Conservation (phyloP, 306 rosid genomes). For the Leucaena leucocephala region DNA sequence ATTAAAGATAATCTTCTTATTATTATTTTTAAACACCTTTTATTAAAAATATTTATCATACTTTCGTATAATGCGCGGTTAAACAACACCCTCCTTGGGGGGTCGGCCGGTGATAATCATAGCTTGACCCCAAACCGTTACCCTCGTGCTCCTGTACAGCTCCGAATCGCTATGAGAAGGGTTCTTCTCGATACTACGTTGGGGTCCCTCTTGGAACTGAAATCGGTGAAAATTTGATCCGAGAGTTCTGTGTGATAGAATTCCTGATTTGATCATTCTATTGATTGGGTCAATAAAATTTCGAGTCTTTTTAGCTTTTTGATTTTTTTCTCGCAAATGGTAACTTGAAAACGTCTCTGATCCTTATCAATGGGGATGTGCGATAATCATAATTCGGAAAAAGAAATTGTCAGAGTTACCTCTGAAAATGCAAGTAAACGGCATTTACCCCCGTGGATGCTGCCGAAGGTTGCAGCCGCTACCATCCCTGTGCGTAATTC, state of each 20-base stretch:
- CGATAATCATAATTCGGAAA: slow-evolving; percentile 1
- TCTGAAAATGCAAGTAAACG: slow-evolving; percentile 57
- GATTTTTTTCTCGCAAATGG: not conserved
- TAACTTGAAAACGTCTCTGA: not conserved
- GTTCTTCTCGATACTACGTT: not conserved
- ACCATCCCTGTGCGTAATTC: slow-evolving; percentile 42
- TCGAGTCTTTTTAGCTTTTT: not conserved
- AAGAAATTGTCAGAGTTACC: slow-evolving; percentile 40
- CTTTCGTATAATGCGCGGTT: too few relatives aligned
- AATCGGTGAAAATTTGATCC: not conserved
- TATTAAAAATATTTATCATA: too few relatives aligned
- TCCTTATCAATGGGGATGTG: not conserved
- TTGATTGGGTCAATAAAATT: not conserved
- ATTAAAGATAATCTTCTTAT: too few relatives aligned
- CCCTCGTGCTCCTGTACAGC: not conserved
- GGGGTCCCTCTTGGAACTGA: not conserved
- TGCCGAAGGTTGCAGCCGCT: slow-evolving; percentile 47
- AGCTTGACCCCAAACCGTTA: not conserved
- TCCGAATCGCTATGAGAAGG: not conserved
- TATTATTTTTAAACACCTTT: too few relatives aligned
- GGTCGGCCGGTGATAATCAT: not conserved
- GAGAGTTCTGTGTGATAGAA: not conserved
- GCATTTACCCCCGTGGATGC: slow-evolving; percentile 78
- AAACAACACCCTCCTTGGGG: too few relatives aligned
- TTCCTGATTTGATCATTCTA: slow-evolving; percentile 15